These are phyloP conservation scores for Rhododendron ferrugineum DNA, from an alignment of 148 eudicot genomes.

Conservation along the genomic window DNA sequence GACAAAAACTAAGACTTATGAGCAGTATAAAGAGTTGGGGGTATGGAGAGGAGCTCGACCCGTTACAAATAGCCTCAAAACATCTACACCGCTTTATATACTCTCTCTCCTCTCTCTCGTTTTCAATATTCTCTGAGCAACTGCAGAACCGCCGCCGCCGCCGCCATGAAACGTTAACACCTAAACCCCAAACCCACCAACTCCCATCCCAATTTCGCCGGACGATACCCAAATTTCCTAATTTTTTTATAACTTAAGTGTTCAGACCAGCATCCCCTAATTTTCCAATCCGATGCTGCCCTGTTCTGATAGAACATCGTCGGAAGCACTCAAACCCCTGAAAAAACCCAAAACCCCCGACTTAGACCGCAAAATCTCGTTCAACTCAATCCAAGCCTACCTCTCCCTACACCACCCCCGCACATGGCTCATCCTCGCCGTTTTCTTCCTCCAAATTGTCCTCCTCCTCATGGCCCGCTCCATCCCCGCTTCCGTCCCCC, in stretches of 20 bases:
- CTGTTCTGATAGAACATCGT: constrained; percentile 7
- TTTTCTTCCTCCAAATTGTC: constrained; percentile 53
- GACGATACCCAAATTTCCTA: background rate
- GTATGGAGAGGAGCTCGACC: background rate
- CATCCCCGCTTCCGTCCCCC: constrained; percentile 24
- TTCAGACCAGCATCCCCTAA: background rate
- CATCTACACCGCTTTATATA: background rate
- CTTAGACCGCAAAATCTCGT: constrained; percentile 15
- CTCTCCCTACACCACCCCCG: constrained; percentile 40
- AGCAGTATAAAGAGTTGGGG: background rate
- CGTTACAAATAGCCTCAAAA: background rate
- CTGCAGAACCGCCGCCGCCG: background rate
- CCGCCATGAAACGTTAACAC: background rate
- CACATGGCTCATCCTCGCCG: constrained; percentile 46
- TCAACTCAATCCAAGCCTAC: constrained; percentile 16
- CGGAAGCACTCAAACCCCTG: constrained; percentile 12
- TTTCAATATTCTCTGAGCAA: background rate
- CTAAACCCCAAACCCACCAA: background rate
- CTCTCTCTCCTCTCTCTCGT: background rate
- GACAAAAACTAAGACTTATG: background rate
- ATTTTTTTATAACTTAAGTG: no score
- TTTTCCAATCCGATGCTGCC: constrained; percentile 34
- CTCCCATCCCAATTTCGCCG: background rate
- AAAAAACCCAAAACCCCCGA: constrained; percentile 24
- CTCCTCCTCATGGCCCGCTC: constrained; percentile 35